Percentiles rank a stretch among this genome's conserved stretches.
phyloP scores from a whole-genome alignment of 2,329 filamentous ascomycete genomes.

The Amylocarpus encephaloides region DNA sequence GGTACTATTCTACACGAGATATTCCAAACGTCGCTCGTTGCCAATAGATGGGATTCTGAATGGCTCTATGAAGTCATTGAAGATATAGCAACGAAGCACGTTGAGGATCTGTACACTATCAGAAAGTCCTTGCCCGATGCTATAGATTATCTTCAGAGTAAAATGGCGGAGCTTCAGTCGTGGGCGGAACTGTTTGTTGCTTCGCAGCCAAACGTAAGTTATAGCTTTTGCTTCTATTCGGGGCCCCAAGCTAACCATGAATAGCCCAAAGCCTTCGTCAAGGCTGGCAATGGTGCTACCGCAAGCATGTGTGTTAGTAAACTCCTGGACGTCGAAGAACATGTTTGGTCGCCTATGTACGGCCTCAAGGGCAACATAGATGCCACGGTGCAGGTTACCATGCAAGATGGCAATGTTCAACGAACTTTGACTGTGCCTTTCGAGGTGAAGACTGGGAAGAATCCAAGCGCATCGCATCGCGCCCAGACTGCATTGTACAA shows the following conservation, averaged over 20 bases:
- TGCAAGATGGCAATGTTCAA: conserved; percentile 61
- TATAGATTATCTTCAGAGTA: conserved; percentile 72
- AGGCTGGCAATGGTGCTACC: conserved; percentile 70
- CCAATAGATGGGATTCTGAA: conserved; percentile 69
- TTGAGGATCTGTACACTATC: conserved; percentile 87
- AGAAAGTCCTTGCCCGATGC: conserved; percentile 68
- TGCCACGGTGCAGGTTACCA: conserved; percentile 83
- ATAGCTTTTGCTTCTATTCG: not conserved
- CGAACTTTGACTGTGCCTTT: conserved; percentile 81
- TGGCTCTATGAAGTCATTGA: conserved; percentile 65
- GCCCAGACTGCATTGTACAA: conserved; percentile 96
- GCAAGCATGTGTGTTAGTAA: conserved; percentile 84
- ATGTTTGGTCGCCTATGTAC: conserved; percentile 97
- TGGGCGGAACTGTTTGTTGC: conserved; percentile 84
- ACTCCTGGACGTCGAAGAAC: conserved; percentile 91
- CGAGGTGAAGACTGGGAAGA: conserved; percentile 91
- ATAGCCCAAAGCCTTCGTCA: conserved; percentile 63
- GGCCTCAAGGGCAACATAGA: conserved; percentile 97
- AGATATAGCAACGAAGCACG: conserved; percentile 63
- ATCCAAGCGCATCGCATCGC: conserved; percentile 73
- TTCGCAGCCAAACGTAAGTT: conserved; percentile 56
- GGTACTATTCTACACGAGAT: conserved; percentile 92
- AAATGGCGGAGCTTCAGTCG: conserved; percentile 70
- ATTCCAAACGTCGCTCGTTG: conserved; percentile 82
- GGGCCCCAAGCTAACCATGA: conserved; percentile 14